Conservation (phyloP, 139 green algal genomes). For the Desmodesmus armatus region DNA sequence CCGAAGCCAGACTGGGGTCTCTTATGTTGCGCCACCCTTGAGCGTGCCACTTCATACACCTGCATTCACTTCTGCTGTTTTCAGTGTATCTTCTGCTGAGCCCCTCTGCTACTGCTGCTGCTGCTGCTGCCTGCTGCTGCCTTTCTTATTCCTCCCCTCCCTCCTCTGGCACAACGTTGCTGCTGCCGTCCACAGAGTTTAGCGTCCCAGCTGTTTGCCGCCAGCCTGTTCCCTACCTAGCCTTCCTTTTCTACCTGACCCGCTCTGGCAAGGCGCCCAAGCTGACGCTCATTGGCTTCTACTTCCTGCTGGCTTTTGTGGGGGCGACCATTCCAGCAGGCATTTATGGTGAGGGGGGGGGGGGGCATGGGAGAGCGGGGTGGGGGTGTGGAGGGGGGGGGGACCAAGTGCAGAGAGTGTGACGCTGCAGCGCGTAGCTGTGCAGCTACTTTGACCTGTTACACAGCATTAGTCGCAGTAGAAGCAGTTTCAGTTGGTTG, state of each 20-base stretch:
- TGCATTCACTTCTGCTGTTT: background rate
- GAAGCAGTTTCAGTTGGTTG: too few species aligned
- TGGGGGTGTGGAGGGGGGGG: too few species aligned
- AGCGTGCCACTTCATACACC: background rate
- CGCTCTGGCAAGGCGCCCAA: constrained; percentile 76
- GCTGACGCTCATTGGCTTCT: constrained; percentile 89
- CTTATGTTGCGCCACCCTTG: background rate
- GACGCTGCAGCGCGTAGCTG: too few species aligned
- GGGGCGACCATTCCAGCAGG: constrained; percentile 93
- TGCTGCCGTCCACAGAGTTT: constrained; percentile 46
- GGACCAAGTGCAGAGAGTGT: too few species aligned
- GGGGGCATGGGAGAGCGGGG: too few species aligned
- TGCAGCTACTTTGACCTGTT: too few species aligned
- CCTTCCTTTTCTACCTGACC: constrained; percentile 92
- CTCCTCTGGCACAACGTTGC: background rate
- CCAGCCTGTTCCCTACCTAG: constrained; percentile 91
- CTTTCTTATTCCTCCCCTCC: background rate
- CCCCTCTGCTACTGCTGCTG: background rate
- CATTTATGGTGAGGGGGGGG: constrained; percentile 90
- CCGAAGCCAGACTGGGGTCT: background rate
- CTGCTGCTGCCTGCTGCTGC: background rate
- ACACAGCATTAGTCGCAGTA: background rate
- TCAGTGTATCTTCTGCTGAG: background rate
- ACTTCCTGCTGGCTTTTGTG: constrained; percentile 98
- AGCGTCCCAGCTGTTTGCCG: constrained; percentile 87